Evolutionary conservation across 2,329 filamentous ascomycete species (phyloP), one percentile per base, ranked within the genome.

Genomic region (Aspergillus ruber): DNA sequence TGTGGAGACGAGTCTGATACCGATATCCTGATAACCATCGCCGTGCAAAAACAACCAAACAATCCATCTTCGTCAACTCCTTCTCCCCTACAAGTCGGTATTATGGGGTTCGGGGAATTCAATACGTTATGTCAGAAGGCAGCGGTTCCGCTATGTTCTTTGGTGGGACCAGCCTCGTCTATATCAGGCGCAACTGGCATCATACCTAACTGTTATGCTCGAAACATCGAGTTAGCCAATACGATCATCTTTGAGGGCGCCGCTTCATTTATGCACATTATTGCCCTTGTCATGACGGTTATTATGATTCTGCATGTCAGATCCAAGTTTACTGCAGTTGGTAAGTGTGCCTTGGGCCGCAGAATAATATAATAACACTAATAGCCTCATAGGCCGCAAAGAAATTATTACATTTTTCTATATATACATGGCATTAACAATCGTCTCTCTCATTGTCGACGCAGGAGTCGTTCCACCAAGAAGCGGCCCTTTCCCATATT

Each of bases 241-340:
- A 98, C 93, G 36, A 91, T 97, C 73, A 98, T 98, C 64, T 98
- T 98, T 68, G 84, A 97, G 72, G 88, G 85, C 64, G 93, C 90
- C 23, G 84, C 90, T 18, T 88, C 88, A 52, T 90, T 91, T 64
- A 88, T 93, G 73, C 93, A 98, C 70, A 97, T 98, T 57, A 74
- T 86, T 48, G 88, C 91, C 12, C 76, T 98, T 50, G 75, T 84
- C 59, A 96, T 98, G 91, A 94, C 90, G 3, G 86, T 91, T 7
- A 85, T 95, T 62, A 98, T 98, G 93, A 90, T 98, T 52, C 78
- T 98, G 55, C 93, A 98, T 69, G 88, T 98, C 53, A 82, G 93
- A 60, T 91, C 88, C 61, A 98, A 98, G 73, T 98, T 98, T 70
- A 98, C 93, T 18, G 93, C 93, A 61, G 93, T 98, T 59, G 91